Conservation (phyloP, 495 filamentous ascomycete genomes). For the Hypoxylon lienhwacheense region DNA sequence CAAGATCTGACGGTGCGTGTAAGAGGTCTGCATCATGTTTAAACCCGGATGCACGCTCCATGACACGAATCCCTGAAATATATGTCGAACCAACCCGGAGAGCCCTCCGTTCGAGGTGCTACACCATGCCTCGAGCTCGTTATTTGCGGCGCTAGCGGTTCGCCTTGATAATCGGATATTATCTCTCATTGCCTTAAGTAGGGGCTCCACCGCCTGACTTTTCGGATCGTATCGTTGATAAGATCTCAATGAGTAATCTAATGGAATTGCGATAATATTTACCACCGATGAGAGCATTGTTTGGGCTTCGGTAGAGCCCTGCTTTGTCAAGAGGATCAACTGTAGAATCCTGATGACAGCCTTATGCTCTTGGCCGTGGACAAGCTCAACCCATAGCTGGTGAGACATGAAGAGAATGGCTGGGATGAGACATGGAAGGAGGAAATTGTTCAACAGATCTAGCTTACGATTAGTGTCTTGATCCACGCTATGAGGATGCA, state of each 20-base stretch:
- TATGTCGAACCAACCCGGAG: conserved; percentile 60
- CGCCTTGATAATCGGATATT: conserved; percentile 66
- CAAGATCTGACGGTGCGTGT: conserved; percentile 77
- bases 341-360: conserved; percentile 75
- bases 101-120: conserved; percentile 63
- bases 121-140: conserved; percentile 78
- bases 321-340: conserved; percentile 71
- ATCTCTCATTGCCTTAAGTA: conserved; percentile 69
- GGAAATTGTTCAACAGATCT: conserved; percentile 86
- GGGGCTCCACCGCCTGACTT: conserved; percentile 69
- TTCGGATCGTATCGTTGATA: conserved; percentile 69
- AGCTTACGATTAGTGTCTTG: conserved; percentile 3
- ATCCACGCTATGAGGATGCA: background rate
- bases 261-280: conserved; percentile 73
- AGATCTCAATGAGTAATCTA: conserved; percentile 74
- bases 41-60: conserved; percentile 71
- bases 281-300: conserved; percentile 82
- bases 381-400: conserved; percentile 68
- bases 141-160: conserved; percentile 64
- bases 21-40: conserved; percentile 68
- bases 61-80: conserved; percentile 66
- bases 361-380: conserved; percentile 48
- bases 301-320: conserved; percentile 77
- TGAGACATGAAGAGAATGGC: conserved; percentile 80
- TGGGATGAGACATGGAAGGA: conserved; percentile 82